phyloP scores from a whole-genome alignment of 306 rosid genomes.

The Senna siamea region DNA sequence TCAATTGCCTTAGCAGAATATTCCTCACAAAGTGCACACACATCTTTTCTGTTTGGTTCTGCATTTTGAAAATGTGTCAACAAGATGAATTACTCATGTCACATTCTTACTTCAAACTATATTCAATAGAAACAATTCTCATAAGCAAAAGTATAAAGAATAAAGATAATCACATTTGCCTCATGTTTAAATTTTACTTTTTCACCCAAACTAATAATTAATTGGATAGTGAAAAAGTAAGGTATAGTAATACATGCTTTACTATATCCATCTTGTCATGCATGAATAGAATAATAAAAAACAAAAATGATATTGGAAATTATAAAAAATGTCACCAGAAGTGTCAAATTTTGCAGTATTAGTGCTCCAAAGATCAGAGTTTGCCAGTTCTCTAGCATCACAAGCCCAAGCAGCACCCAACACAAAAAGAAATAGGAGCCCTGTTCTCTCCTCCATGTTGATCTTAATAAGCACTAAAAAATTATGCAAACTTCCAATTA shows the following conservation, averaged over 20 bases:
- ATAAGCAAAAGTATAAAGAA: neutral
- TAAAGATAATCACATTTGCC: too few relatives aligned
- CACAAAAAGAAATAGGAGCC: conserved; percentile 57
- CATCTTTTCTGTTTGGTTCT: conserved; percentile 48
- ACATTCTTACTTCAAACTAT: conserved; percentile 1
- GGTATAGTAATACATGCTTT: neutral
- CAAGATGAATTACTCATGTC: conserved; percentile 2
- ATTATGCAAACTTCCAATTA: conserved; percentile 17
- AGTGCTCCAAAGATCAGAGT: conserved; percentile 6
- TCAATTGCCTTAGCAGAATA: conserved; percentile 62
- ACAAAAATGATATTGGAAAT: neutral
- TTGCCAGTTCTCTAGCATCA: conserved; percentile 49
- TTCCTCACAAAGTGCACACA: conserved; percentile 79
- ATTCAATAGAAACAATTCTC: neutral
- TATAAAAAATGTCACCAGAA: conserved; percentile 27
- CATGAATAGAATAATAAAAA: neutral
- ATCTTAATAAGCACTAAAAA: conserved; percentile 41
- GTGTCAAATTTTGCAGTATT: neutral
- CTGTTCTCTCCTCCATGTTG: conserved; percentile 59
- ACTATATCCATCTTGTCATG: conserved; percentile 6
- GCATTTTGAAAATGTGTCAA: conserved; percentile 39
- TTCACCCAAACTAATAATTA: neutral
- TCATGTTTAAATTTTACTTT: neutral
- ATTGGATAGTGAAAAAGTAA: conserved; percentile 14
- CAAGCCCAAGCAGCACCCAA: conserved; percentile 63